Evolutionary conservation across 371 early-diverging fungal species (phyloP).

Genomic region (Entomophthora muscae): DNA sequence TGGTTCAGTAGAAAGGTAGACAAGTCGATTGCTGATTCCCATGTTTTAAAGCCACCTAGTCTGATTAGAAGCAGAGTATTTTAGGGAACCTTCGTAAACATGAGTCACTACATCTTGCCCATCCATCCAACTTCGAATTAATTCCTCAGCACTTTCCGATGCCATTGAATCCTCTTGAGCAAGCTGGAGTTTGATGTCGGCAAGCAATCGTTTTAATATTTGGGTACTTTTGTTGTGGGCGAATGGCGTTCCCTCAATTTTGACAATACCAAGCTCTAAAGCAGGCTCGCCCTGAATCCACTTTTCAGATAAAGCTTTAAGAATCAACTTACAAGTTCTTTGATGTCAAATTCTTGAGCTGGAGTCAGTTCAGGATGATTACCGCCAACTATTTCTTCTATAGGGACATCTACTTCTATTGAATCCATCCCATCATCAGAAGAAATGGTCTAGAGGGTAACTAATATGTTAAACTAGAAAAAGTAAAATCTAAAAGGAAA

Average conservation of each 20-base stretch:
- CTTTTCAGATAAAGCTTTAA: neutral
- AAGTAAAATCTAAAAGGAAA: neutral
- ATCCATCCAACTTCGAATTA: constrained; percentile 31
- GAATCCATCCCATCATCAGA: neutral
- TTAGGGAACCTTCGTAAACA: constrained; percentile 57
- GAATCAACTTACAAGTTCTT: neutral
- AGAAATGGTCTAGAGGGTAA: neutral
- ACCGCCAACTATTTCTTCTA: neutral
- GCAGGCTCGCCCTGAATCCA: neutral
- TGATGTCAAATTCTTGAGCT: neutral
- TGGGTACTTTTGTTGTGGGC: neutral
- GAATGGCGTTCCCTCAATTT: neutral
- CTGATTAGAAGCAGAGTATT: no score
- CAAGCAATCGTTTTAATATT: constrained; percentile 35
- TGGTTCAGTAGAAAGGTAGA: constrained; percentile 37
- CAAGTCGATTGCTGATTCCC: constrained; percentile 85
- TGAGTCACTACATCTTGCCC: constrained; percentile 62
- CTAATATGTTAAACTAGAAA: neutral
- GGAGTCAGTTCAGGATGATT: neutral
- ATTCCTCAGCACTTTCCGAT: neutral
- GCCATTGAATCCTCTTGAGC: constrained; percentile 38
- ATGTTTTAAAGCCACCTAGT: constrained; percentile 79
- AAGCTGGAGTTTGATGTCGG: constrained; percentile 68
- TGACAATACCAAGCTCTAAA: neutral
- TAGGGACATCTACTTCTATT: neutral